Base-by-base conservation (phyloP, 371 early-diverging fungal genomes). In the Lichtheimia ornata region DNA sequence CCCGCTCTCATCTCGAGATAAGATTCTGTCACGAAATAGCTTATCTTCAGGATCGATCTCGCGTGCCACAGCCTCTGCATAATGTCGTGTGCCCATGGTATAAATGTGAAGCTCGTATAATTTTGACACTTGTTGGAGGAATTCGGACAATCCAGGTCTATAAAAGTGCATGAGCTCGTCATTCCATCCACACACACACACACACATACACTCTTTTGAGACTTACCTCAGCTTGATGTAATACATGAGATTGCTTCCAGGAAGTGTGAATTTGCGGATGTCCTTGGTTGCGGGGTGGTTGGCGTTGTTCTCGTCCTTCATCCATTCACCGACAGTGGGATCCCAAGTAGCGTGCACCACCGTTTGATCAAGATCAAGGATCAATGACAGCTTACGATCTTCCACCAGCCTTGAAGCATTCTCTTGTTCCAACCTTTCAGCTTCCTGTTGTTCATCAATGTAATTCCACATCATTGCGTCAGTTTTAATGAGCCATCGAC, bases 281-380 rank as follows among this genome's bases (percentile, higher is more conserved):
- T 93, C 93, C 71, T 79, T 72, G 5, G 80, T 72, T 4, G 76
- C 79, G 3, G 78, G 65, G 65, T 79, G 77, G 58, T 89, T 87
- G 9, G 83, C 84, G 60, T 89, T 84, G 27, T 85, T 77, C 49
- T 90, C 84, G 43, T 94, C 84, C 35, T 77, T 78, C 65, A 94
- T 77, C 94, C 95, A 94, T 30, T 87, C 83, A 4, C 85, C 90
- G 20, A 96, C 88, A 3, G 85, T 86, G 0, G 88, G 84, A 59
- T 95, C 91, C 35, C 90, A 90, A 7, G 94, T 90, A 12, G 99
- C 98, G 61, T 99, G 99, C n/a, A 99, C 90, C 20, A 99, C 83
- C 0, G 99, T 99, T 75, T 97, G 99, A 74, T 99, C 99, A 52
- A 99, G 83, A 82, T 99, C 99, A 24, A 99, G 82, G 44, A 99